Evolutionary conservation across 768 basidiomycete genomes (phyloP).

Genomic region (Ramaria sp.): DNA sequence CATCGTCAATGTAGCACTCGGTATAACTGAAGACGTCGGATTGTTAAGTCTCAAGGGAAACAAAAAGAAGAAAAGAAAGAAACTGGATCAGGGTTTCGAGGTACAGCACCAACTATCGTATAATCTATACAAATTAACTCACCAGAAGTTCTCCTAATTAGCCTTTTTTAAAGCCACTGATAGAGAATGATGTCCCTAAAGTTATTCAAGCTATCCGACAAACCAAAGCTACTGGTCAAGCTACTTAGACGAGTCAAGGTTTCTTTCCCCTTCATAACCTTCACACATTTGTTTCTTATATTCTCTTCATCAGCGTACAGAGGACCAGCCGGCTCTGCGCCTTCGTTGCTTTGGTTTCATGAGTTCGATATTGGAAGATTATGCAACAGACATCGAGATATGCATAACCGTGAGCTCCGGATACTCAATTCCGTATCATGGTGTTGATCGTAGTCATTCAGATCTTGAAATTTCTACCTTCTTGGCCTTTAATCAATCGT

Average conservation of each 20-base stretch:
- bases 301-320: slow-evolving; percentile 55
- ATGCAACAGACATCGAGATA: slow-evolving; percentile 58
- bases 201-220: slow-evolving; percentile 88
- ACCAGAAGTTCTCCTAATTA: slow-evolving; percentile 20
- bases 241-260: slow-evolving; percentile 82
- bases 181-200: slow-evolving; percentile 67
- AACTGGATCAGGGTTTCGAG: slow-evolving; percentile 89
- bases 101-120: slow-evolving; percentile 30
- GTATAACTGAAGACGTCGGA: slow-evolving; percentile 88
- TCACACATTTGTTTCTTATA: not conserved
- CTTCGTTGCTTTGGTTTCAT: slow-evolving; percentile 89
- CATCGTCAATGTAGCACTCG: slow-evolving; percentile 52
- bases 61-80: slow-evolving; percentile 84
- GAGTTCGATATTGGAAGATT: slow-evolving; percentile 77
- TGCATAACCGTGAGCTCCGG: slow-evolving; percentile 46
- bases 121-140: not conserved
- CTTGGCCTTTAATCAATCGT: slow-evolving; percentile 74
- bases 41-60: slow-evolving; percentile 71
- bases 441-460: slow-evolving; percentile 17
- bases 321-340: slow-evolving; percentile 65
- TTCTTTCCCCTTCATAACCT: not conserved
- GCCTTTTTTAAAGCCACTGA: slow-evolving; percentile 69
- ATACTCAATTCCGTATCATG: not conserved
- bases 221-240: slow-evolving; percentile 70
- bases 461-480: slow-evolving; percentile 55